Percentiles rank a stretch among this genome's conserved stretches.
Evolutionary conservation across 2,329 filamentous ascomycete species (phyloP).

Genomic region (Trichoderma brevicompactum): DNA sequence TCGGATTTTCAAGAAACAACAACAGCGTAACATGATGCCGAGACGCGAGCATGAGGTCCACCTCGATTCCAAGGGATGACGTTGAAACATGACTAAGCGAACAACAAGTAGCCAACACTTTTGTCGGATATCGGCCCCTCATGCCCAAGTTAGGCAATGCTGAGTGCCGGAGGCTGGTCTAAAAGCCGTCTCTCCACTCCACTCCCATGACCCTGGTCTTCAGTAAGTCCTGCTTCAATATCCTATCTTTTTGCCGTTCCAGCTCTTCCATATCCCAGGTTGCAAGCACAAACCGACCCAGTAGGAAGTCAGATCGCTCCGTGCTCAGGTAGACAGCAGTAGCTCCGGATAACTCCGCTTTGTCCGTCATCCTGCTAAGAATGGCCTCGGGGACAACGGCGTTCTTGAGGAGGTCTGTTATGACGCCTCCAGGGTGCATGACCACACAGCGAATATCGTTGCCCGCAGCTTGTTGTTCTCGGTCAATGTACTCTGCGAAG

Average conservation of each 20-base stretch:
- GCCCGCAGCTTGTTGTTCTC: slow-evolving; percentile 2
- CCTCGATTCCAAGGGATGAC: background rate
- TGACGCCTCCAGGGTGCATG: slow-evolving; percentile 7
- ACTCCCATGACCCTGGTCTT: slow-evolving; percentile 1
- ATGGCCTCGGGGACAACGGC: slow-evolving; percentile 2
- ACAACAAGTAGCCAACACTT: background rate
- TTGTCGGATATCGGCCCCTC: background rate
- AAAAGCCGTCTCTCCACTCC: slow-evolving; percentile 2
- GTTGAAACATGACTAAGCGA: slow-evolving; percentile 25
- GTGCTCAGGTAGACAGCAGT: slow-evolving; percentile 3
- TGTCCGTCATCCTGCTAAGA: background rate
- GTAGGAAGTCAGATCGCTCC: background rate
- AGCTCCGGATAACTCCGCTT: background rate
- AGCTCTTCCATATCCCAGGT: slow-evolving; percentile 17
- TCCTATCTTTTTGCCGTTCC: background rate
- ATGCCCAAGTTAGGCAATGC: background rate
- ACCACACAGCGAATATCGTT: slow-evolving; percentile 3
- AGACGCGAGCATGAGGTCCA: too few relatives aligned
- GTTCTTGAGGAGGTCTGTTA: slow-evolving; percentile 8
- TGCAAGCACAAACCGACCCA: slow-evolving; percentile 1
- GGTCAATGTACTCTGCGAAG: slow-evolving; percentile 4
- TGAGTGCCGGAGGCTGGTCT: background rate
- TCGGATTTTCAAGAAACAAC: too few relatives aligned
- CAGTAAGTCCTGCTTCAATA: background rate
- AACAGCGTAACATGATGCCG: too few relatives aligned